A percentile compares a stretch with the other conserved stretches of the same genome.
phyloP scores from a whole-genome alignment of 371 early-diverging fungal genomes.

The Apophysomyces ossiformis region DNA sequence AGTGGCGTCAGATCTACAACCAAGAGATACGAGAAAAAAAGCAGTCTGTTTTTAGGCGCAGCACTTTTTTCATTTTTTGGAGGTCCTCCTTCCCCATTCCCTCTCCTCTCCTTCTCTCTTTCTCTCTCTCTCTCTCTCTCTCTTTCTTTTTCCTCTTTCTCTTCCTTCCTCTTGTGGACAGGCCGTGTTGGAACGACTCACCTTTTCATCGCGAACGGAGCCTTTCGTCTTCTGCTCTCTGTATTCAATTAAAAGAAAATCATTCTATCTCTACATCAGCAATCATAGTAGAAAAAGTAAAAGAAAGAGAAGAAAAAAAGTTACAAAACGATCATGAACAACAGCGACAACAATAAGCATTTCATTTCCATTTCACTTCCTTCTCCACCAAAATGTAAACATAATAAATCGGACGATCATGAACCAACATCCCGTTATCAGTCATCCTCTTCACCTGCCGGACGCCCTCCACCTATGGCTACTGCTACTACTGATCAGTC shows the following conservation, averaged over 20 bases:
- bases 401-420: constrained; percentile 10
- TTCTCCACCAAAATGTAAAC: constrained; percentile 7
- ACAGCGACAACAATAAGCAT: constrained; percentile 5
- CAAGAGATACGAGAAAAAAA: not conserved
- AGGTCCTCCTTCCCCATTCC: not conserved
- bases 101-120: not conserved
- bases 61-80: constrained; percentile 1
- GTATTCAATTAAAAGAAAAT: not conserved
- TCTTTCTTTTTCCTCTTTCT: not conserved
- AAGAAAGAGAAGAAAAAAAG: not conserved
- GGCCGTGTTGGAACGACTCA: not conserved
- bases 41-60: constrained; percentile 8
- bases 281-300: not conserved
- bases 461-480: not conserved
- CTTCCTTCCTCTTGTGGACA: not conserved
- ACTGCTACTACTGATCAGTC: not conserved
- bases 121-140: not conserved
- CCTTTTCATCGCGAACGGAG: no score
- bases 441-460: constrained; percentile 1
- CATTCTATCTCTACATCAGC: not conserved
- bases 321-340: constrained; percentile 1
- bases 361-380: constrained; percentile 8
- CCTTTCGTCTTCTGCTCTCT: not conserved
- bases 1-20: constrained; percentile 2
- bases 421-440: not conserved